Conservation (phyloP, 192 early-diverging fungal genomes). For the Coemansia sp. region DNA sequence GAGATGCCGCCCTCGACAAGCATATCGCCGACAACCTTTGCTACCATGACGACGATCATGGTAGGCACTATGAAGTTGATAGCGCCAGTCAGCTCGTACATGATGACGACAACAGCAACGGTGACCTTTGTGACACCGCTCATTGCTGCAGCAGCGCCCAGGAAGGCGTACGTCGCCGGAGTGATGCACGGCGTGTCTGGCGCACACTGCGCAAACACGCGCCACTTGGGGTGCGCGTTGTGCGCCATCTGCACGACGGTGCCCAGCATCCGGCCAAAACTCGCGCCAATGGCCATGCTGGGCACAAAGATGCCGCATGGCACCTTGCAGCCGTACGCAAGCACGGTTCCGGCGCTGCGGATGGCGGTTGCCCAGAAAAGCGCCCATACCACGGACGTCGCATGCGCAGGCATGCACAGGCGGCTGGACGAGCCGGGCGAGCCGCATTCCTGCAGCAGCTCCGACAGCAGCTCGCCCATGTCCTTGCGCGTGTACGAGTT, state of each 20-base stretch:
- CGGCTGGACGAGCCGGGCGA: conserved; percentile 44
- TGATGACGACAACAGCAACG: conserved; percentile 91
- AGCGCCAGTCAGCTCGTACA: conserved; percentile 98
- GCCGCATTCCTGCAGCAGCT: conserved; percentile 72
- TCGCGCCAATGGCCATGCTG: conserved; percentile 90
- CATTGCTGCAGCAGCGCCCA: conserved; percentile 89
- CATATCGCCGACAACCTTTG: conserved; percentile 71
- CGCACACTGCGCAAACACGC: conserved; percentile 76
- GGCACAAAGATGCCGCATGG: conserved; percentile 96
- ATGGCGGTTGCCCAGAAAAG: conserved; percentile 60
- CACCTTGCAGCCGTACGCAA: conserved; percentile 70
- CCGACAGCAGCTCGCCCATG: conserved; percentile 80
- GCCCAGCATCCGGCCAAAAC: conserved; percentile 88
- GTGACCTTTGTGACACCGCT: conserved; percentile 86
- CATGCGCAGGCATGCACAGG: conserved; percentile 55
- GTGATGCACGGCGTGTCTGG: conserved; percentile 83
- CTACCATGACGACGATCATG: conserved; percentile 77
- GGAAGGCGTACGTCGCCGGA: conserved; percentile 92
- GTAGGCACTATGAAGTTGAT: conserved; percentile 84
- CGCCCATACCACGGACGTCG: conserved; percentile 45
- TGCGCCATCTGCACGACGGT: conserved; percentile 74
- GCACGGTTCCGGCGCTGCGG: conserved; percentile 56
- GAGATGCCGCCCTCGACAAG: conserved; percentile 75
- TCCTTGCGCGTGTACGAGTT: conserved; percentile 81
- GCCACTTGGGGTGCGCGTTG: conserved; percentile 59